These are phyloP conservation scores for Eucalyptus curtisii DNA, from an alignment of 345 rosid species.

Conservation along the genomic window DNA sequence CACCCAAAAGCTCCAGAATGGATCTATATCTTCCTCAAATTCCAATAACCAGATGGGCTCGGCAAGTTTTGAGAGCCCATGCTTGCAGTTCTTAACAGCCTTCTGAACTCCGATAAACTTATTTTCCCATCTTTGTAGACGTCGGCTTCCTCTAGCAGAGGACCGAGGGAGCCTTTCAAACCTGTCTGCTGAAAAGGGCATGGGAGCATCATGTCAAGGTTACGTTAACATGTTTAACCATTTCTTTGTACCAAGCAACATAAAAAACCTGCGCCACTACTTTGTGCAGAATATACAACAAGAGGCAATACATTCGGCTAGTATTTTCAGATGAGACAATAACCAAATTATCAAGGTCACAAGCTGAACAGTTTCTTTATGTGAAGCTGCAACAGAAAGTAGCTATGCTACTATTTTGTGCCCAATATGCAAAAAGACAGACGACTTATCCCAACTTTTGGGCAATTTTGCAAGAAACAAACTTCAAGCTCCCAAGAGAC, in stretches of 20 bases:
- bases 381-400: not conserved
- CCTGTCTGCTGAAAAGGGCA: constrained; percentile 58
- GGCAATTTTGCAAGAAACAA: not conserved
- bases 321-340: not conserved
- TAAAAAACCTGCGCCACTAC: not conserved
- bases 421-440: not conserved
- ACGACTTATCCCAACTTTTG: not conserved
- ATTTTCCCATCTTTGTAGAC: constrained; percentile 86
- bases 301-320: not conserved
- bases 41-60: constrained; percentile 32
- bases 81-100: constrained; percentile 90
- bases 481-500: not conserved
- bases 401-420: not conserved
- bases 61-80: constrained; percentile 37
- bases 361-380: not conserved
- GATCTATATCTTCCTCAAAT: constrained; percentile 17
- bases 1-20: not conserved
- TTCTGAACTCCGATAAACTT: constrained; percentile 79
- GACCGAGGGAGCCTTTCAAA: constrained; percentile 77
- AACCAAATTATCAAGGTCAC: not conserved
- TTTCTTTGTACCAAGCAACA: not conserved
- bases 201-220: not conserved
- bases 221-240: not conserved
- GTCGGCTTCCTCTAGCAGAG: constrained; percentile 94
- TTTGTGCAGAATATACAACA: not conserved